Conservation (phyloP, 1,139 yeast genomes). For the Saccharomycopsis hybrid region DNA sequence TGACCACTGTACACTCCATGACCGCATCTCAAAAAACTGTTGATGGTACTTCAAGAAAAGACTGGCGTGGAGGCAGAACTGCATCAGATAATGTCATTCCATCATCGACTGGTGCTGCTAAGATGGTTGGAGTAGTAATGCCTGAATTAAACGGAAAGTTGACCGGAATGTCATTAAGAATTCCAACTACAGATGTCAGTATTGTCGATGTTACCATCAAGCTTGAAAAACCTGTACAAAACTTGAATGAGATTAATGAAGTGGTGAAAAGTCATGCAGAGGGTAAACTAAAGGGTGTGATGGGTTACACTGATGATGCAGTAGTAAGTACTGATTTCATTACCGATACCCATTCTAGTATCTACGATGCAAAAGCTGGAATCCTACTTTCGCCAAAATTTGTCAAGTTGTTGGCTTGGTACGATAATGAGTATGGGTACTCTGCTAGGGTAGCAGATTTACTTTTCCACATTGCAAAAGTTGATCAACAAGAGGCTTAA, state of each 20-base stretch:
- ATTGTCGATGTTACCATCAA: constrained; percentile 70
- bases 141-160: constrained; percentile 84
- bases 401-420: constrained; percentile 84
- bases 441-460: constrained; percentile 88
- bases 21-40: constrained; percentile 90
- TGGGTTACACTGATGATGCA: constrained; percentile 82
- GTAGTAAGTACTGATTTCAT: constrained; percentile 83
- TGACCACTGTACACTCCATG: constrained; percentile 89
- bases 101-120: constrained; percentile 89
- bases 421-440: constrained; percentile 90
- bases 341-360: constrained; percentile 71
- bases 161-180: constrained; percentile 86
- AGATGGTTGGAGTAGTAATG: constrained; percentile 87
- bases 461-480: constrained; percentile 42
- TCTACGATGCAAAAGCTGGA: constrained; percentile 83
- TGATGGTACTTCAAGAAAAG: constrained; percentile 89
- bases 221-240: constrained; percentile 48
- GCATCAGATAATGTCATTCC: constrained; percentile 88
- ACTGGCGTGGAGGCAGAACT: constrained; percentile 94
- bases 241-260: constrained; percentile 70
- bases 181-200: constrained; percentile 82
- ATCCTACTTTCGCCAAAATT: constrained; percentile 75
- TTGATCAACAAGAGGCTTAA: not conserved
- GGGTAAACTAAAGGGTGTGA: constrained; percentile 65
- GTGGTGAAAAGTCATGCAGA: constrained; percentile 66